Evolutionary conservation across 2,329 filamentous ascomycete genomes (phyloP).

Genomic region (Cladorrhinum sp.): DNA sequence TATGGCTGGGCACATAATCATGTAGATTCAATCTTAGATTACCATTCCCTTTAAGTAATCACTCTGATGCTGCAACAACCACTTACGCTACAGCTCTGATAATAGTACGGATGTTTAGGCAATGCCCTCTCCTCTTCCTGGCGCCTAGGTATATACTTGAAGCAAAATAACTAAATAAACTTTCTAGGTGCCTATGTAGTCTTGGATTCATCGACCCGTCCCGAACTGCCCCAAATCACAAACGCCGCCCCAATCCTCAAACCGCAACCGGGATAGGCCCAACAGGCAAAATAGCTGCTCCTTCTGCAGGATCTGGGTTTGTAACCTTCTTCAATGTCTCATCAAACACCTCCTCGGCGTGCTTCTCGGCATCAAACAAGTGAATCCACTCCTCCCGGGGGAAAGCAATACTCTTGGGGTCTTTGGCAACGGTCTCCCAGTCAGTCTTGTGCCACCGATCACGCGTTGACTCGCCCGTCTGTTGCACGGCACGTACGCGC

Average conservation of each 20-base stretch:
- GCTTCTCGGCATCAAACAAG: conserved; percentile 47
- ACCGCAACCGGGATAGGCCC: conserved; percentile 17
- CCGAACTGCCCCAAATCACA: neutral
- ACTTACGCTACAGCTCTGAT: no score
- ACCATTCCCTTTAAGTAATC: no score
- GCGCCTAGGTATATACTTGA: no score
- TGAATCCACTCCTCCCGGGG: conserved; percentile 53
- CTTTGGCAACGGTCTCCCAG: conserved; percentile 46
- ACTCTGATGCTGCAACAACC: no score
- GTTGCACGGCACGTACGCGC: conserved; percentile 46
- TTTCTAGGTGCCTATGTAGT: no score
- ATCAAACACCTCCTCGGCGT: conserved; percentile 40
- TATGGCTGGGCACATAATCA: no score
- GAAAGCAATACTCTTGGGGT: conserved; percentile 46
- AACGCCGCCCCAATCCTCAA: neutral
- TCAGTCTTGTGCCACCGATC: conserved; percentile 56
- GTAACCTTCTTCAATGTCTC: conserved; percentile 31
- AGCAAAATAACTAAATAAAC: no score
- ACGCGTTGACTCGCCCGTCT: conserved; percentile 48
- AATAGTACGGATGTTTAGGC: no score
- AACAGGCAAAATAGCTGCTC: conserved; percentile 13
- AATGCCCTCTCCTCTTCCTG: no score
- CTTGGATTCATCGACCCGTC: no score
- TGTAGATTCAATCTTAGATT: no score
- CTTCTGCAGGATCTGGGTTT: conserved; percentile 2